Evolutionary conservation across 768 basidiomycete genomes (phyloP).

Genomic region (Rubroboletus pulcherrimus): DNA sequence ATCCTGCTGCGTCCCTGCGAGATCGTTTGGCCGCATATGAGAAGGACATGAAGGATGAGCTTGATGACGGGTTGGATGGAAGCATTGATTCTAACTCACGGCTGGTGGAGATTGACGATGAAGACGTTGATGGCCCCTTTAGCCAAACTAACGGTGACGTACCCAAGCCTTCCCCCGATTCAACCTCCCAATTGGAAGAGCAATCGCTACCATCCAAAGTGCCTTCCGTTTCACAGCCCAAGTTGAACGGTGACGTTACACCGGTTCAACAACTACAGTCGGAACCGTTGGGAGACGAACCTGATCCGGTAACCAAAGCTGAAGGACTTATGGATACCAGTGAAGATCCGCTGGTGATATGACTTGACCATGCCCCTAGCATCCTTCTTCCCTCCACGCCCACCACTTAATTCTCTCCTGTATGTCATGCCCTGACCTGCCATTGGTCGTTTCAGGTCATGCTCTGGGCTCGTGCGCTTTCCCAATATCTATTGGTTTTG

Average conservation of each 20-base stretch:
- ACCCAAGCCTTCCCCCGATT: conserved; percentile 26
- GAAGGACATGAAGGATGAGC: conserved; percentile 39
- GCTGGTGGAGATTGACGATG: conserved; percentile 34
- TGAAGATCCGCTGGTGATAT: conserved; percentile 53
- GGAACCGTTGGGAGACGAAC: conserved; percentile 51
- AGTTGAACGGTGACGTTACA: conserved; percentile 45
- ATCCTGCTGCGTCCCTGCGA: conserved; percentile 55
- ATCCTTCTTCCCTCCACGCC: neutral
- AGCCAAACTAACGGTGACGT: conserved; percentile 32
- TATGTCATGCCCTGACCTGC: conserved; percentile 6
- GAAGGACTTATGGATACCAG: conserved; percentile 67
- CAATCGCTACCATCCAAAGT: conserved; percentile 37
- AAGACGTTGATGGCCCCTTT: conserved; percentile 30
- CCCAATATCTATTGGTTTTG: conserved; percentile 32
- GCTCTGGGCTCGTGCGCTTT: conserved; percentile 22
- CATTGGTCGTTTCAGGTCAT: conserved; percentile 12
- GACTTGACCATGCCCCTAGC: conserved; percentile 5
- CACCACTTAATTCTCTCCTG: conserved; percentile 5
- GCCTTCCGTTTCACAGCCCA: conserved; percentile 43
- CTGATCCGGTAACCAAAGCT: conserved; percentile 48
- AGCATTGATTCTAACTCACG: conserved; percentile 17
- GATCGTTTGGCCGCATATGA: conserved; percentile 64
- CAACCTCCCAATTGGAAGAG: conserved; percentile 20
- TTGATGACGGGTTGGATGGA: conserved; percentile 26
- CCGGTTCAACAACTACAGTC: conserved; percentile 49